Base-by-base conservation (phyloP, 192 early-diverging fungal genomes). In the Podila minutissima region DNA sequence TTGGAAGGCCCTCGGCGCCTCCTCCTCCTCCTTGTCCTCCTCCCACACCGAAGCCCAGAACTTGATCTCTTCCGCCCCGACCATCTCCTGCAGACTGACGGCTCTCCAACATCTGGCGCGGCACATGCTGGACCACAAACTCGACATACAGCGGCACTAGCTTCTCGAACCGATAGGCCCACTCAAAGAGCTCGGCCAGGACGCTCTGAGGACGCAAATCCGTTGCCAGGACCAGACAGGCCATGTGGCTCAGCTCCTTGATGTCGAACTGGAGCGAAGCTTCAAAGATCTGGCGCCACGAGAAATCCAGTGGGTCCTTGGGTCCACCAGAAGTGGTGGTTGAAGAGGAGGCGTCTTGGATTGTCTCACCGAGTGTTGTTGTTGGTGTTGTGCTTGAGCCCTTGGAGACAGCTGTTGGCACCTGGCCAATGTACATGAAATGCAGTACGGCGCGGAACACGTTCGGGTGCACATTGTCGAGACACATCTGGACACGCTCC, bases 361-460 rank as follows among this genome's bases (percentile, higher is more conserved):
- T 22, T n/a, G 62, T 6, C 46, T 29, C 29, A 29, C 1, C 29
- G 29, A 28, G 28, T 50, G 64, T 13, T 28, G 48, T 26, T 22
- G 26, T n/a, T 4, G 29, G 3, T 1, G 35, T 37, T 8, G 66
- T 12, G 3, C 19, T 7, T 12, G 48, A 11, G 29, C 53, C 46
- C 24, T 33, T 38, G 35, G 28, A 7, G 13, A 22, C 33, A 7
- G 59, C 59, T 4, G 48, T 22, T 4, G 77, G 77, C 28, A 81
- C 37, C 37, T 81, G 77, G 3, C 77, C 77, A 37, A 81, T 69
- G 31, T 81, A 81, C 77, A 81, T 72, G 71, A 59, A 81, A 31
- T 81, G 67, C 37, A 81, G 9, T 11, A 81, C 49, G 9, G 77
- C 77, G 7, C 71, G 66, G 35, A 81, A 65, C 0, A 69, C 66